phyloP scores from a whole-genome alignment of 805 yeast species.

The Ogataea glucozyma region DNA sequence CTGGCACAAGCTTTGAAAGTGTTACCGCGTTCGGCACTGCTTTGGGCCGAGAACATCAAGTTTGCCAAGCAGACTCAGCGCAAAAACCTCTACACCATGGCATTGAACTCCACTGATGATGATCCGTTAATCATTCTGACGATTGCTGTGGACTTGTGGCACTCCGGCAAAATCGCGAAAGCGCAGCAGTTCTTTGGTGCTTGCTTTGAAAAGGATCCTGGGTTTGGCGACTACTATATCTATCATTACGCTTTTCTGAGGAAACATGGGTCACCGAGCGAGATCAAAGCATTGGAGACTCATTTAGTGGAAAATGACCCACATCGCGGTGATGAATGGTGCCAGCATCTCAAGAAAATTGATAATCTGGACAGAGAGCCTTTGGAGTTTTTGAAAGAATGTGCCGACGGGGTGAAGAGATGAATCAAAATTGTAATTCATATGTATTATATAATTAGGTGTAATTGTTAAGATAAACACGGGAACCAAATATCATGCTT shows the following conservation, averaged over 20 bases:
- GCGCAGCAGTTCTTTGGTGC: slow-evolving; percentile 79
- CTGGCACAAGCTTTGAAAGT: slow-evolving; percentile 58
- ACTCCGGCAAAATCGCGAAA: slow-evolving; percentile 59
- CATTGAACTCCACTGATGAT: slow-evolving; percentile 66
- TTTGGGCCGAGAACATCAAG: slow-evolving; percentile 68
- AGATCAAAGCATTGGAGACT: slow-evolving; percentile 37
- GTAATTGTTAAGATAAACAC: too few relatives aligned
- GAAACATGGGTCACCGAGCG: slow-evolving; percentile 42
- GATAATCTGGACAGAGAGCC: slow-evolving; percentile 29
- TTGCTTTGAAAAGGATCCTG: slow-evolving; percentile 45
- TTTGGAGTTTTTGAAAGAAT: slow-evolving; percentile 23
- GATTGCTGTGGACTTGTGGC: slow-evolving; percentile 70
- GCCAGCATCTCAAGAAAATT: slow-evolving; percentile 47
- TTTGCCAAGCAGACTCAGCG: slow-evolving; percentile 43
- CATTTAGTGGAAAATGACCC: slow-evolving; percentile 51
- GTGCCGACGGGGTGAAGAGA: slow-evolving; percentile 9
- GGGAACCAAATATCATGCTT: too few relatives aligned
- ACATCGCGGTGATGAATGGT: slow-evolving; percentile 64
- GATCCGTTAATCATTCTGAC: slow-evolving; percentile 56
- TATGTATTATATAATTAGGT: too few relatives aligned
- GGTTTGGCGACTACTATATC: slow-evolving; percentile 78
- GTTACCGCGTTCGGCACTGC: slow-evolving; percentile 55
- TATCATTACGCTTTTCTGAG: slow-evolving; percentile 53
- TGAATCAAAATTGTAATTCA: slow-evolving; percentile 2
- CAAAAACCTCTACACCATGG: slow-evolving; percentile 64